Conservation (phyloP, 164 flowering plant species). For the Magnolia officinalis region DNA sequence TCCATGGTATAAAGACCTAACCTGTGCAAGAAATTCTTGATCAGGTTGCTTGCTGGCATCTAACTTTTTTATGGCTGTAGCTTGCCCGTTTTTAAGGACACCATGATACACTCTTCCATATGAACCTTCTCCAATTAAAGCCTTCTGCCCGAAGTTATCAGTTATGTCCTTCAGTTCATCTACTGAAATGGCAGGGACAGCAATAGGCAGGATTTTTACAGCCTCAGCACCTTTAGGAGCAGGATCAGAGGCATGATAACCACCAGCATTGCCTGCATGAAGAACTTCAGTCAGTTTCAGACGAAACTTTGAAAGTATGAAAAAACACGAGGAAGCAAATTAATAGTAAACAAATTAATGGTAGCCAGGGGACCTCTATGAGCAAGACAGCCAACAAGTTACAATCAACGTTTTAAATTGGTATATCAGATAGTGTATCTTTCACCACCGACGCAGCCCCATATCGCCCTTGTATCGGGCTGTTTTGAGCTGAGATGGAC, state of each 20-base stretch:
- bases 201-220: slow-evolving; percentile 68
- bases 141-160: slow-evolving; percentile 59
- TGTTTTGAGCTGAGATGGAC: no score
- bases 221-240: slow-evolving; percentile 52
- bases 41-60: slow-evolving; percentile 93
- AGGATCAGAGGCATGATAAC: slow-evolving; percentile 49
- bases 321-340: background rate
- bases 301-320: background rate
- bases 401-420: no score
- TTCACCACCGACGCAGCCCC: no score
- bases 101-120: slow-evolving; percentile 92
- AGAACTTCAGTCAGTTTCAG: background rate
- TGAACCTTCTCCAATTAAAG: slow-evolving; percentile 91
- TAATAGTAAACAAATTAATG: background rate
- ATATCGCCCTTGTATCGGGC: background rate
- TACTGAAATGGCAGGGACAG: slow-evolving; percentile 57
- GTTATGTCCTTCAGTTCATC: slow-evolving; percentile 83
- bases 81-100: slow-evolving; percentile 52
- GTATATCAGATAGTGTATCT: no score
- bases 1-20: slow-evolving; percentile 7
- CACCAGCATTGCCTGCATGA: slow-evolving; percentile 54
- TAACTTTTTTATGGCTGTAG: slow-evolving; percentile 80
- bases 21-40: slow-evolving; percentile 90
- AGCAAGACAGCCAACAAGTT: no score
- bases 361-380: background rate